Evolutionary conservation across 139 green algal genomes (phyloP).

Genomic region (Tetraselmis chui): DNA sequence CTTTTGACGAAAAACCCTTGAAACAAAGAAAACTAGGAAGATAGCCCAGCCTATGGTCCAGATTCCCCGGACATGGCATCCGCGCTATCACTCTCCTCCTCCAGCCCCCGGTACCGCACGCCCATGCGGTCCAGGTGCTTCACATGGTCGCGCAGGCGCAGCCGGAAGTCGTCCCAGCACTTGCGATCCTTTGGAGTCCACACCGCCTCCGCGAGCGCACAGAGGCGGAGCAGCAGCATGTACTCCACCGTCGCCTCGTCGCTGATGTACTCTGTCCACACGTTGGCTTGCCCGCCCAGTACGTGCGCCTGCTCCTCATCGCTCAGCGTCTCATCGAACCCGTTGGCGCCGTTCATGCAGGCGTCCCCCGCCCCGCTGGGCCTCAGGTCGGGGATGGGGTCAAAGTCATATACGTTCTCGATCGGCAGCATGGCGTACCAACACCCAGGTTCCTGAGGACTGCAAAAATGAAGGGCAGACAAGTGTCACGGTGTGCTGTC

Average conservation of each 20-base stretch:
- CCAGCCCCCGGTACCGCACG: slow-evolving; percentile 18
- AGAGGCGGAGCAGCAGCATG: slow-evolving; percentile 56
- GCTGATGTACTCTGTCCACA: slow-evolving; percentile 57
- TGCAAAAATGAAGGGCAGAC: slow-evolving; percentile 6
- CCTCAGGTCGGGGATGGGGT: slow-evolving; percentile 34
- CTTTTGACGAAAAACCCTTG: too few species aligned
- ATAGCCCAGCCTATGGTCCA: too few species aligned
- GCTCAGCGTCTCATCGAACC: background rate
- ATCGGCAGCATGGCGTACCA: slow-evolving; percentile 58
- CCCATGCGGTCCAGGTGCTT: slow-evolving; percentile 20
- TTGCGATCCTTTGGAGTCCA: slow-evolving; percentile 30
- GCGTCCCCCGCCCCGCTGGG: background rate
- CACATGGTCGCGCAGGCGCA: slow-evolving; percentile 17
- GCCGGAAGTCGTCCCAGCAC: slow-evolving; percentile 17
- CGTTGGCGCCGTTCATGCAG: background rate
- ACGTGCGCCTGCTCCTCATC: background rate
- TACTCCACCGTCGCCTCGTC: slow-evolving; percentile 57
- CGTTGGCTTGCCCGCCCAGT: slow-evolving; percentile 38
- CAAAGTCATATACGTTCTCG: slow-evolving; percentile 45
- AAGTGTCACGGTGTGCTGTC: too few species aligned
- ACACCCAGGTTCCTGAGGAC: slow-evolving; percentile 39
- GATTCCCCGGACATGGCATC: background rate
- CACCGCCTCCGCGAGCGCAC: slow-evolving; percentile 46
- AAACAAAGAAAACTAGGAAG: too few species aligned
- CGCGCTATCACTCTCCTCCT: background rate